phyloP scores from a whole-genome alignment of 768 basidiomycete genomes.

The Podaxis sp. region DNA sequence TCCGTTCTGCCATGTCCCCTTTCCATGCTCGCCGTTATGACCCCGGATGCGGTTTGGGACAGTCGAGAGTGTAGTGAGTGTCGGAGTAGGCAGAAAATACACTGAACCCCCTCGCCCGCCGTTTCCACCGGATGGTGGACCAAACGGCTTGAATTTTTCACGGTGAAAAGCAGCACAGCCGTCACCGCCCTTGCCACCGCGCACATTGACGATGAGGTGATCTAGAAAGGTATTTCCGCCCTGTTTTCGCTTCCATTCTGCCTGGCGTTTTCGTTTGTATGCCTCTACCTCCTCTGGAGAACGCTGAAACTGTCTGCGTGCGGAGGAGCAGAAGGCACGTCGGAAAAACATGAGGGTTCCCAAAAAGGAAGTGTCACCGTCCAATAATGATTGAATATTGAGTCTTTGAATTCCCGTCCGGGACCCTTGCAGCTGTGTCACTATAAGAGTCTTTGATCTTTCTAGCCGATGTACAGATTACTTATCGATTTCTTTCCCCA shows the following conservation, averaged over 20 bases:
- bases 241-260: slow-evolving; percentile 78
- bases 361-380: slow-evolving; percentile 6
- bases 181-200: slow-evolving; percentile 85
- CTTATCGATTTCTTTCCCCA: slow-evolving; percentile 1
- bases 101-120: slow-evolving; percentile 90
- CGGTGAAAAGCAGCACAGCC: slow-evolving; percentile 94
- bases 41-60: slow-evolving; percentile 71
- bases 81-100: slow-evolving; percentile 76
- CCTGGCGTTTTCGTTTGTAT: slow-evolving; percentile 49
- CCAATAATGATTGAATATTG: background rate
- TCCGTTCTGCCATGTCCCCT: slow-evolving; percentile 88
- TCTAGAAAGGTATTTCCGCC: slow-evolving; percentile 79
- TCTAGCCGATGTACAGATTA: background rate
- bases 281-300: slow-evolving; percentile 34
- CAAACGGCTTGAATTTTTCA: slow-evolving; percentile 80
- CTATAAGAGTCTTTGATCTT: slow-evolving; percentile 3
- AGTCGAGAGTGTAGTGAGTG: slow-evolving; percentile 75
- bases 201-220: slow-evolving; percentile 74
- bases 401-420: background rate
- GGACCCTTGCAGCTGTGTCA: background rate
- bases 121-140: slow-evolving; percentile 92
- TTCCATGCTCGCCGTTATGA: slow-evolving; percentile 66
- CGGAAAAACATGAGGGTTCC: slow-evolving; percentile 12
- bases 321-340: slow-evolving; percentile 5
- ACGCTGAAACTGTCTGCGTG: slow-evolving; percentile 2